A percentile compares a stretch with the other conserved stretches of the same genome.
These are phyloP conservation scores for Phytopythium chamaehyphon DNA, from an alignment of 352 stramenopile genomes.

Conservation along the genomic window DNA sequence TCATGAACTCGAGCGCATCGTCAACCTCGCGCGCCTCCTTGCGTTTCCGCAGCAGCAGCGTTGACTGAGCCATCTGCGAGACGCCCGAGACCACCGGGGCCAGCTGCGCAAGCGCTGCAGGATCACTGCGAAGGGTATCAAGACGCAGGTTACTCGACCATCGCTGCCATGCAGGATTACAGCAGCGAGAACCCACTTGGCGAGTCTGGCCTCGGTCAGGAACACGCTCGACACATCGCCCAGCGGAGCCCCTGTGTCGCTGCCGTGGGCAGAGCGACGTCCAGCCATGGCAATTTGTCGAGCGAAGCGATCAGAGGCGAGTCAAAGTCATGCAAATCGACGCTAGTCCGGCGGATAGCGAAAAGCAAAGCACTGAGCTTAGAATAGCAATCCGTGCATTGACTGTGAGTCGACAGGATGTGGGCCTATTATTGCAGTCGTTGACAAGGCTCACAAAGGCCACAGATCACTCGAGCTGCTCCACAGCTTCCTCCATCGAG, in stretches of 20 bases:
- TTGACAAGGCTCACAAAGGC: no score
- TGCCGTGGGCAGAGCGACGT: constrained; percentile 15
- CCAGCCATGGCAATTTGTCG: constrained; percentile 16
- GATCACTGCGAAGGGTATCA: constrained; percentile 12
- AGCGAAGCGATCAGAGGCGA: background rate
- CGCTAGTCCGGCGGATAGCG: background rate
- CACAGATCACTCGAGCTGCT: no score
- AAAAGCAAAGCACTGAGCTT: no score
- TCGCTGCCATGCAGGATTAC: background rate
- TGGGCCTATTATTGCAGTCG: no score
- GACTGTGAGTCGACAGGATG: no score
- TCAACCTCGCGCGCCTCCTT: constrained; percentile 93
- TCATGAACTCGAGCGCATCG: constrained; percentile 91
- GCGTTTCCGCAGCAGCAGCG: constrained; percentile 89
- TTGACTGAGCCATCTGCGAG: constrained; percentile 89
- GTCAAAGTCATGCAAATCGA: background rate
- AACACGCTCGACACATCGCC: constrained; percentile 60
- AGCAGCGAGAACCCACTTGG: constrained; percentile 22
- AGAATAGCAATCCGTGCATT: no score
- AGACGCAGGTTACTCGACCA: background rate
- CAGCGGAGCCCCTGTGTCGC: constrained; percentile 8
- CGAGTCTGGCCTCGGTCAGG: constrained; percentile 69
- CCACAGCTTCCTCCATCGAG: no score
- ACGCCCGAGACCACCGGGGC: constrained; percentile 76
- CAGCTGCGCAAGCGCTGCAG: constrained; percentile 54